A percentile compares a stretch with the other conserved stretches of the same genome.
phyloP scores from a whole-genome alignment of 2,329 filamentous ascomycete species.

The Thyridium curvatum region DNA sequence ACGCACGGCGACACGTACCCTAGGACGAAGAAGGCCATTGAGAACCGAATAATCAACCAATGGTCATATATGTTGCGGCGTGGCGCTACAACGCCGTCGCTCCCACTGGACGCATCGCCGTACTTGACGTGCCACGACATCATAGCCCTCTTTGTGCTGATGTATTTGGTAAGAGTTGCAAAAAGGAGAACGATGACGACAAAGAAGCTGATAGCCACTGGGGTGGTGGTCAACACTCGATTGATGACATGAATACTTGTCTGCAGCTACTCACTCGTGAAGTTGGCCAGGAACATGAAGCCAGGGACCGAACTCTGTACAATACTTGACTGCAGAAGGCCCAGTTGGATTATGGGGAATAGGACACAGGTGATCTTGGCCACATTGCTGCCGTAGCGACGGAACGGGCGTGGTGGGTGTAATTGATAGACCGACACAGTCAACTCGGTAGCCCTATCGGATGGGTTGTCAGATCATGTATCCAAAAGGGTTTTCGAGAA shows the following conservation, averaged over 20 bases:
- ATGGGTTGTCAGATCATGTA: slow-evolving; percentile 1
- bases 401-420: slow-evolving; percentile 12
- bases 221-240: background rate
- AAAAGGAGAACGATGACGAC: slow-evolving; percentile 27
- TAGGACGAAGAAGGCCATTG: slow-evolving; percentile 33
- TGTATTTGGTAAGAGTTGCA: slow-evolving; percentile 32
- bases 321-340: slow-evolving; percentile 18
- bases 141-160: slow-evolving; percentile 26
- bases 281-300: slow-evolving; percentile 28
- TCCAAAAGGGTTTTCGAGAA: background rate
- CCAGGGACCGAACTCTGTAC: slow-evolving; percentile 18
- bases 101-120: slow-evolving; percentile 13
- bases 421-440: slow-evolving; percentile 25
- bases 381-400: slow-evolving; percentile 14
- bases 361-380: slow-evolving; percentile 28
- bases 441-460: slow-evolving; percentile 26
- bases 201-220: slow-evolving; percentile 32
- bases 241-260: too few species aligned
- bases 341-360: slow-evolving; percentile 26
- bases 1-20: slow-evolving; percentile 17
- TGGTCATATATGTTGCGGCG: slow-evolving; percentile 32
- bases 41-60: slow-evolving; percentile 37
- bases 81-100: slow-evolving; percentile 6
- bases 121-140: slow-evolving; percentile 23
- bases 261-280: slow-evolving; percentile 25